These are phyloP conservation scores for Saccharomycopsis schoenii DNA, from an alignment of 805 yeast genomes.

Conservation along the genomic window DNA sequence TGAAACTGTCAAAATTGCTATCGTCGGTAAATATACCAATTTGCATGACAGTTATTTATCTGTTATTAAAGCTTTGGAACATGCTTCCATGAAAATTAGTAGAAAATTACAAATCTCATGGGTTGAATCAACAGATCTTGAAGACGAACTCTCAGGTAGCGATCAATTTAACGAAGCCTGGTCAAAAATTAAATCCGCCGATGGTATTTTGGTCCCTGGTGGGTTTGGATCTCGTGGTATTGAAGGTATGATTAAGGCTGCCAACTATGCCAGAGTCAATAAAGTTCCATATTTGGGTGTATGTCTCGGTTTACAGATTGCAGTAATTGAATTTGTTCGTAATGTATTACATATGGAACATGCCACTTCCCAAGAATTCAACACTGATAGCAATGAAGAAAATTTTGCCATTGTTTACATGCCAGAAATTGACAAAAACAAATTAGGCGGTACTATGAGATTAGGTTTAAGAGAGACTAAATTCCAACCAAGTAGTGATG, in stretches of 20 bases:
- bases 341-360: conserved; percentile 57
- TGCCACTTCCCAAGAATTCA: conserved; percentile 79
- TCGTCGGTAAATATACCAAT: conserved; percentile 95
- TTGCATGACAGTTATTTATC: conserved; percentile 91
- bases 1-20: conserved; percentile 86
- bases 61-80: conserved; percentile 92
- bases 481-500: conserved; percentile 56
- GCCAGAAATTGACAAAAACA: conserved; percentile 96
- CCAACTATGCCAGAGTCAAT: conserved; percentile 97
- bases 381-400: conserved; percentile 47
- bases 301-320: conserved; percentile 94
- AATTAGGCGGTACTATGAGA: conserved; percentile 98
- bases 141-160: conserved; percentile 58
- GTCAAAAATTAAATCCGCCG: conserved; percentile 87
- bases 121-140: conserved; percentile 93
- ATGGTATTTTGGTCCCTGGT: conserved; percentile 96
- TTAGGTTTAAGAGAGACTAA: conserved; percentile 86
- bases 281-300: conserved; percentile 92
- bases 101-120: conserved; percentile 81
- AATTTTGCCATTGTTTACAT: conserved; percentile 77
- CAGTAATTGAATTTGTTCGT: conserved; percentile 88
- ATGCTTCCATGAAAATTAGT: conserved; percentile 82
- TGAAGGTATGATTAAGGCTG: conserved; percentile 96
- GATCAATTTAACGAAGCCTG: conserved; percentile 88
- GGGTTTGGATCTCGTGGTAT: conserved; percentile 97